These are phyloP conservation scores for Gelatoporia subvermispora DNA, from an alignment of 768 basidiomycete genomes.

Conservation along the genomic window DNA sequence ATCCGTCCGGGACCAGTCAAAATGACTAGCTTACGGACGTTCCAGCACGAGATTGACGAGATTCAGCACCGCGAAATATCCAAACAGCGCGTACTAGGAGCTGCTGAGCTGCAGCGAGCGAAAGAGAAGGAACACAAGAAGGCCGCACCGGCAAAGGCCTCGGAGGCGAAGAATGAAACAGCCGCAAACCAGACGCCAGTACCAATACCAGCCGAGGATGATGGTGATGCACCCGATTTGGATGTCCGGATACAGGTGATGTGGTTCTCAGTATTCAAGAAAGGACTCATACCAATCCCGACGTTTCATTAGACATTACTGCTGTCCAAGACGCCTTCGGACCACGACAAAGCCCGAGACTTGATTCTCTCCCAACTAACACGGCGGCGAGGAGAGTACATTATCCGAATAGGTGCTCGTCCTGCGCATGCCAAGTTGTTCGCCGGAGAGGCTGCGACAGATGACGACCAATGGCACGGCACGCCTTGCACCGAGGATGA, in stretches of 20 bases:
- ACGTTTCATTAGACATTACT: slow-evolving; percentile 35
- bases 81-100: slow-evolving; percentile 48
- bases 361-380: slow-evolving; percentile 63
- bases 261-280: background rate
- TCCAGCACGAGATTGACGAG: slow-evolving; percentile 75
- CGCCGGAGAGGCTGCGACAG: slow-evolving; percentile 41
- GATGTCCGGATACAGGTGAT: slow-evolving; percentile 53
- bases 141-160: slow-evolving; percentile 33
- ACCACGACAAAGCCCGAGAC: slow-evolving; percentile 57
- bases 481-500: slow-evolving; percentile 45
- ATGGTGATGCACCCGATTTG: slow-evolving; percentile 31
- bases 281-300: background rate
- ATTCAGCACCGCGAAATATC: slow-evolving; percentile 63
- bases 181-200: background rate
- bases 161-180: slow-evolving; percentile 13
- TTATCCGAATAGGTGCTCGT: slow-evolving; percentile 66
- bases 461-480: slow-evolving; percentile 53
- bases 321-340: slow-evolving; percentile 34
- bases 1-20: slow-evolving; percentile 11
- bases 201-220: slow-evolving; percentile 1
- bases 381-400: slow-evolving; percentile 64
- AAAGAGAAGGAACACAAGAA: slow-evolving; percentile 31
- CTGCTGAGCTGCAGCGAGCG: slow-evolving; percentile 19
- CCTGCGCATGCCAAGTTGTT: slow-evolving; percentile 57
- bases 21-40: slow-evolving; percentile 55